A percentile compares a stretch with the other conserved stretches of the same genome.
Conservation (phyloP, 139 green algal genomes). For the Coelastrella sp. region DNA sequence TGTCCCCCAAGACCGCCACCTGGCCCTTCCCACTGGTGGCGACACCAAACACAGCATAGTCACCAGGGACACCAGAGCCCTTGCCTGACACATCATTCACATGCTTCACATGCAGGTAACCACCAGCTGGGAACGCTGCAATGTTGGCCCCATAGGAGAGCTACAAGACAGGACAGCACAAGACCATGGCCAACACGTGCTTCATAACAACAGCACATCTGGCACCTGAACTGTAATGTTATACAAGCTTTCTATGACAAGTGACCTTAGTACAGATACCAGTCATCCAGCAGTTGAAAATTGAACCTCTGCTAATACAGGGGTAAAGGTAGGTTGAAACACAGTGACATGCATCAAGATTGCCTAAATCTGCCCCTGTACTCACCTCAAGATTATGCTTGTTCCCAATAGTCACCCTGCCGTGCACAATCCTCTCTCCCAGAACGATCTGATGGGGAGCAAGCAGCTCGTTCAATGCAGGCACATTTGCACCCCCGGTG, state of each 20-base stretch:
- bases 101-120: conserved; percentile 61
- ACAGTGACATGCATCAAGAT: too few species aligned
- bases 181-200: background rate
- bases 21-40: conserved; percentile 63
- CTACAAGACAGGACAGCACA: conserved; percentile 11
- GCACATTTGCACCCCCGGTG: conserved; percentile 94
- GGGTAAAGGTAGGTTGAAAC: too few species aligned
- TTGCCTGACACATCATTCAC: conserved; percentile 45
- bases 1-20: conserved; percentile 88
- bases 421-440: conserved; percentile 76
- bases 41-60: conserved; percentile 63
- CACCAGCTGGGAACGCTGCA: conserved; percentile 69
- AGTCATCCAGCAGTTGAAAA: too few species aligned
- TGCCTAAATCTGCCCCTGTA: too few species aligned
- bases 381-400: conserved; percentile 28
- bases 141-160: conserved; percentile 71
- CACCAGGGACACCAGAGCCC: conserved; percentile 29
- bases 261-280: too few species aligned
- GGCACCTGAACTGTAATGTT: too few species aligned
- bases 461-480: conserved; percentile 97
- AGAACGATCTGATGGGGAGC: conserved; percentile 84
- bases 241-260: too few species aligned
- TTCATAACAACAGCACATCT: too few species aligned
- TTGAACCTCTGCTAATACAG: too few species aligned
- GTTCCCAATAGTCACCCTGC: conserved; percentile 18